Percentiles rank a stretch among this genome's conserved stretches.
Conservation (phyloP, 2,329 filamentous ascomycete species). For the Pochonia chlamydosporia region DNA sequence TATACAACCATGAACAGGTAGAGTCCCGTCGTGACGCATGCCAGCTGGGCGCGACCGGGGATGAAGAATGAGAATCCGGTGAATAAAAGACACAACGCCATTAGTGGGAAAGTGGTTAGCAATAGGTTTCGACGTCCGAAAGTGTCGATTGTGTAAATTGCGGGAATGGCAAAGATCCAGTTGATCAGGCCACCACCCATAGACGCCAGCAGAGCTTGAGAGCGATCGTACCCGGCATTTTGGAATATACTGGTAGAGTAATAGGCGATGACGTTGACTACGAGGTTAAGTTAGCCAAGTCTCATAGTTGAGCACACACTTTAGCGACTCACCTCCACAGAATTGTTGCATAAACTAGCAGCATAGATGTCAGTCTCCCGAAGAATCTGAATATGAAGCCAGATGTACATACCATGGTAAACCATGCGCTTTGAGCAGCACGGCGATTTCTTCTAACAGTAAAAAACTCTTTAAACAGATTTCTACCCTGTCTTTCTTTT, state of each 20-base stretch:
- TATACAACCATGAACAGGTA: conserved; percentile 37
- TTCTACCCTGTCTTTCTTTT: conserved; percentile 30
- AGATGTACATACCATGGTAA: conserved; percentile 23
- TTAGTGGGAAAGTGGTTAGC: conserved; percentile 52
- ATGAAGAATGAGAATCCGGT: conserved; percentile 46
- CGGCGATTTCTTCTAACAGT: conserved; percentile 29
- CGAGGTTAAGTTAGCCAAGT: background rate
- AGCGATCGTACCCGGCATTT: conserved; percentile 33
- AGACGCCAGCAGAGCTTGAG: conserved; percentile 44
- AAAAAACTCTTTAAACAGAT: conserved; percentile 33
- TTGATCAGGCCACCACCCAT: conserved; percentile 53
- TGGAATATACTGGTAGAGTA: conserved; percentile 42
- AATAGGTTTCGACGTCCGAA: conserved; percentile 50
- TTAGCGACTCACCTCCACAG: background rate
- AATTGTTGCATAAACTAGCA: conserved; percentile 9
- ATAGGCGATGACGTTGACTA: conserved; percentile 51
- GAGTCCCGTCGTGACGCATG: conserved; percentile 29
- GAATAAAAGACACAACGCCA: conserved; percentile 49
- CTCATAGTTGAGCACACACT: background rate
- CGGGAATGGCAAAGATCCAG: conserved; percentile 53
- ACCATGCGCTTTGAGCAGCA: conserved; percentile 30
- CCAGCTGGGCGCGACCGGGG: conserved; percentile 19
- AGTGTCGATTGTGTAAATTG: conserved; percentile 53
- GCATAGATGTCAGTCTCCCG: background rate
- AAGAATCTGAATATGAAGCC: background rate